phyloP scores from a whole-genome alignment of 2,329 filamentous ascomycete species.

The Lithohypha guttulata region DNA sequence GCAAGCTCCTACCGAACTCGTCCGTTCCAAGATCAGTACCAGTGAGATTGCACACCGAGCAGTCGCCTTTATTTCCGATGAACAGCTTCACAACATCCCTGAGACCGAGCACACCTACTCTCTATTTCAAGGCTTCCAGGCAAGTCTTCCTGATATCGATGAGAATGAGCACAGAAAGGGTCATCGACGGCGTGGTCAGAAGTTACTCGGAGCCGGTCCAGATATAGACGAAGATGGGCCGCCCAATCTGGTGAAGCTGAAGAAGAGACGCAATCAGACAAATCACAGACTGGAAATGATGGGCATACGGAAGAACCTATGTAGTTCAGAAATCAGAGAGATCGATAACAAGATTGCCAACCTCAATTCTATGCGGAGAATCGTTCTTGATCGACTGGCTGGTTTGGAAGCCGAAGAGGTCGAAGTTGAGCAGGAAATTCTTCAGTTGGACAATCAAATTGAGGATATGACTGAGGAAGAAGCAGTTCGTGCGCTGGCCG shows the following conservation, averaged over 20 bases:
- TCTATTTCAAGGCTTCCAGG: constrained; percentile 92
- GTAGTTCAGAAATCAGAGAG: constrained; percentile 86
- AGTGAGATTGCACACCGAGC: constrained; percentile 91
- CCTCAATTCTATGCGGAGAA: constrained; percentile 80
- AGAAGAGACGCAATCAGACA: constrained; percentile 67
- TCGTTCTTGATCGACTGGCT: constrained; percentile 78
- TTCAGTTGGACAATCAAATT: constrained; percentile 50
- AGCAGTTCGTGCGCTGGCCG: constrained; percentile 24
- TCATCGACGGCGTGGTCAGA: constrained; percentile 60
- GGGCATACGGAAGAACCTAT: constrained; percentile 91
- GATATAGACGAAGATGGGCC: constrained; percentile 53
- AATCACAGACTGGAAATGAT: constrained; percentile 85
- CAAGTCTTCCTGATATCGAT: constrained; percentile 53
- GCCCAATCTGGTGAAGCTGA: constrained; percentile 60
- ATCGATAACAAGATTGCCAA: constrained; percentile 97
- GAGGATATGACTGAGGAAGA: constrained; percentile 52
- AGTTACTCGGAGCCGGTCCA: constrained; percentile 49
- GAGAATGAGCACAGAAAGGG: constrained; percentile 55
- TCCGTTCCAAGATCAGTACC: constrained; percentile 81
- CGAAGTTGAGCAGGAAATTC: constrained; percentile 73
- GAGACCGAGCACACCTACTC: constrained; percentile 79
- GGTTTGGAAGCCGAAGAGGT: constrained; percentile 82
- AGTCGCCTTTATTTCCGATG: constrained; percentile 76
- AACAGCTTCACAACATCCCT: constrained; percentile 79
- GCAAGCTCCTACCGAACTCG: constrained; percentile 85